Percentiles rank a stretch among this genome's conserved stretches.
Conservation (phyloP, 2,329 filamentous ascomycete genomes). For the Leptographium flavum region DNA sequence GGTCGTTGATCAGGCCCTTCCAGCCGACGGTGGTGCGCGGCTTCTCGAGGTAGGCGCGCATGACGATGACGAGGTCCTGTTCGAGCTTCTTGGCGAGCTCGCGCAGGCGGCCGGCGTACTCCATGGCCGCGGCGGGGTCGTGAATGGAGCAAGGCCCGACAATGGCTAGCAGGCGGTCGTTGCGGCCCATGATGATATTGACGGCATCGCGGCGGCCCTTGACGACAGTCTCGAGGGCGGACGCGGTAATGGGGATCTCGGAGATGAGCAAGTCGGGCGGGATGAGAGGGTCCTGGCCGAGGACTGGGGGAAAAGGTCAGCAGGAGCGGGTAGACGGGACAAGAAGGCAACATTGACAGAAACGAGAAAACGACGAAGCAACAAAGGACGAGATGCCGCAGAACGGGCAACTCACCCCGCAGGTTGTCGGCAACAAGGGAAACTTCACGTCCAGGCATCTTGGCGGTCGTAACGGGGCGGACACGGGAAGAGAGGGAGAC, state of each 20-base stretch:
- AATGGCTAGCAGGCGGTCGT: slow-evolving; percentile 83
- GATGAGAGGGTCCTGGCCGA: slow-evolving; percentile 89
- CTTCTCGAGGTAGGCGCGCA: slow-evolving; percentile 99
- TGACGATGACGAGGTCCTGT: slow-evolving; percentile 78
- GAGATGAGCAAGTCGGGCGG: slow-evolving; percentile 74
- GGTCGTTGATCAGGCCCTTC: slow-evolving; percentile 99
- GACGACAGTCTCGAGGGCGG: slow-evolving; percentile 53
- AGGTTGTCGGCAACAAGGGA: slow-evolving; percentile 30
- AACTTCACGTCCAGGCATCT: slow-evolving; percentile 27
- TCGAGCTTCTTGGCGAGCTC: slow-evolving; percentile 64
- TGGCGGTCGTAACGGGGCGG: slow-evolving; percentile 5
- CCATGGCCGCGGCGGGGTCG: slow-evolving; percentile 74
- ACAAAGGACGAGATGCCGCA: too few relatives aligned
- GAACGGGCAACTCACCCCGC: slow-evolving; percentile 15
- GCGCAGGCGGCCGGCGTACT: slow-evolving; percentile 75
- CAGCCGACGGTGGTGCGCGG: slow-evolving; percentile 95
- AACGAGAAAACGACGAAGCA: too few relatives aligned
- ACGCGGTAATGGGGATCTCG: slow-evolving; percentile 60
- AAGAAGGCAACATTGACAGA: neutral
- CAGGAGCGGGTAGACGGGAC: neutral
- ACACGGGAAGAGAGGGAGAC: neutral
- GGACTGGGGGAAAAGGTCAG: slow-evolving; percentile 37
- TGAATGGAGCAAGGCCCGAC: slow-evolving; percentile 96
- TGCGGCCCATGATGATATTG: slow-evolving; percentile 62
- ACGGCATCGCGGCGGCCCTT: slow-evolving; percentile 55